Percentiles rank a stretch among this genome's conserved stretches.
Conservation (phyloP, 345 rosid genomes). For the Psidium friedrichsthalianum region DNA sequence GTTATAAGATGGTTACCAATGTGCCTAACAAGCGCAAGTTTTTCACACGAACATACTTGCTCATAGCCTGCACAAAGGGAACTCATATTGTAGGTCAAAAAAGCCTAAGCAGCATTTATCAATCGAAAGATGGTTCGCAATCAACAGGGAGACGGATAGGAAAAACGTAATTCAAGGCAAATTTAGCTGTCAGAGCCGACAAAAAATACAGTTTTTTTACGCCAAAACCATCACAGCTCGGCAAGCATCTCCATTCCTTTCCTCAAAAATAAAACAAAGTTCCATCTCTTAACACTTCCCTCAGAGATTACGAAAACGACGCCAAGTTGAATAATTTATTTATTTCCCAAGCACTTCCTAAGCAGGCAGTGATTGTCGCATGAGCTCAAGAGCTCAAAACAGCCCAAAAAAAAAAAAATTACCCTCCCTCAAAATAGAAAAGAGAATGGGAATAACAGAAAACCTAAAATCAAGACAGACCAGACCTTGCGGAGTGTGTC, state of each 20-base stretch:
- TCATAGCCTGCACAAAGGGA: constrained; percentile 46
- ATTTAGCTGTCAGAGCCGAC: not conserved
- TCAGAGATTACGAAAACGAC: not conserved
- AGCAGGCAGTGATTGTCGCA: not conserved
- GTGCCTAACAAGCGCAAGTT: constrained; percentile 82
- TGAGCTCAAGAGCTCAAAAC: not conserved
- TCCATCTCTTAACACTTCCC: not conserved
- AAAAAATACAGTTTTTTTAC: not conserved
- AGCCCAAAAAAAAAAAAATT: not conserved
- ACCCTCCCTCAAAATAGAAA: not conserved
- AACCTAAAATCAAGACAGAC: not conserved
- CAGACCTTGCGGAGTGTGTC: constrained; percentile 49
- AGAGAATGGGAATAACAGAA: not conserved
- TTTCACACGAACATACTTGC: constrained; percentile 72
- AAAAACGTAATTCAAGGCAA: not conserved
- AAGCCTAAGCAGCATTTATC: not conserved
- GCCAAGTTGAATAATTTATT: not conserved
- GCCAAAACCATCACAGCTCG: accelerated
- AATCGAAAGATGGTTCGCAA: not conserved
- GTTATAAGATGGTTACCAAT: constrained; percentile 35
- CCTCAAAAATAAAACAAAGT: not conserved
- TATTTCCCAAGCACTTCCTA: not conserved
- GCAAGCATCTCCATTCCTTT: not conserved
- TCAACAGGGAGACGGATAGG: not conserved
- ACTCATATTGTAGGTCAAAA: not conserved